Conservation (phyloP, 2,329 filamentous ascomycete genomes). For the Fonsecaea pedrosoi region DNA sequence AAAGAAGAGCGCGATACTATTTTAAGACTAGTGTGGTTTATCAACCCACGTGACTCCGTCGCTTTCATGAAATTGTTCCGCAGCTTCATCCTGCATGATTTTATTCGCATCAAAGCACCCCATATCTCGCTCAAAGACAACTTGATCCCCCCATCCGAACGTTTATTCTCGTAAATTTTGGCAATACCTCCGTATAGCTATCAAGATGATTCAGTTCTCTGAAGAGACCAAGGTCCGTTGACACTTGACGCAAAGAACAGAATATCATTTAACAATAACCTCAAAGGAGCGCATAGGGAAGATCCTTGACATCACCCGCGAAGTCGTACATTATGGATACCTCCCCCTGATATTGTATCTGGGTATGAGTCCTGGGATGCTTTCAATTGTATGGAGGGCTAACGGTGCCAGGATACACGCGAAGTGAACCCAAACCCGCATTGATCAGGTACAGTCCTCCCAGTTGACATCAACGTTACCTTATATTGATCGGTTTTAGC, state of each 20-base stretch:
- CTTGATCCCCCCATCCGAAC: background rate
- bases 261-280: constrained; percentile 11
- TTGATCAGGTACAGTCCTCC: constrained; percentile 66
- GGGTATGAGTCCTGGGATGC: constrained; percentile 60
- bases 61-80: constrained; percentile 13
- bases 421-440: constrained; percentile 88
- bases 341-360: constrained; percentile 96
- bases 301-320: constrained; percentile 91
- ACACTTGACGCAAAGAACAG: constrained; percentile 4
- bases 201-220: constrained; percentile 66
- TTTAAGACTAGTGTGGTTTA: constrained; percentile 11
- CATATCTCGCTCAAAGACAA: background rate
- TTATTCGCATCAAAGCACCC: background rate
- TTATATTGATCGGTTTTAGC: constrained; percentile 26
- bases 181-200: background rate
- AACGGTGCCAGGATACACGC: constrained; percentile 75
- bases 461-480: background rate
- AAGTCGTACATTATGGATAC: constrained; percentile 98
- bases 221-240: constrained; percentile 89
- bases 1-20: constrained; percentile 6
- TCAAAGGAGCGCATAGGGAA: constrained; percentile 92
- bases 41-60: constrained; percentile 11
- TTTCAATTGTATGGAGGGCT: constrained; percentile 7
- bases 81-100: constrained; percentile 23
- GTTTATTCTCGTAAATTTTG: background rate